Conservation (phyloP, 2,329 filamentous ascomycete species). For the Talaromyces sp. region DNA sequence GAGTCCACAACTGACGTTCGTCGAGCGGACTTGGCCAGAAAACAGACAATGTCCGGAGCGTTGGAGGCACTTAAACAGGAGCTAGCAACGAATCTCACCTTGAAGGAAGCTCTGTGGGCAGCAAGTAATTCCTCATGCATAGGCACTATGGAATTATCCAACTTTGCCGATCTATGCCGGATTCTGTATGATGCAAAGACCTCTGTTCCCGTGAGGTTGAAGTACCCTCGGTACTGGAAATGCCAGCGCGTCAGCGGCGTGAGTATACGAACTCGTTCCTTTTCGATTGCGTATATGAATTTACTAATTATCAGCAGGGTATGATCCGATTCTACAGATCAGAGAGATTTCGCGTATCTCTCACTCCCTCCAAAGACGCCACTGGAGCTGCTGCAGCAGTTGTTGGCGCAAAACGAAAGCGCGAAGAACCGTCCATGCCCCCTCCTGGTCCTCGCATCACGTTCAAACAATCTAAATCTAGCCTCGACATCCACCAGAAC, state of each 20-base stretch:
- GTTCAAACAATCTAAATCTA: conserved; percentile 43
- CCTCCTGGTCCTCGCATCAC: conserved; percentile 39
- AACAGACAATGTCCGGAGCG: conserved; percentile 56
- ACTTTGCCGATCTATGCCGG: conserved; percentile 56
- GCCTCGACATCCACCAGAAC: conserved; percentile 23
- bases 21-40: conserved; percentile 53
- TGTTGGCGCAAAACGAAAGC: conserved; percentile 35
- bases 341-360: conserved; percentile 36
- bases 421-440: conserved; percentile 35
- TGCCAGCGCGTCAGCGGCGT: conserved; percentile 53
- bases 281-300: neutral
- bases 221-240: conserved; percentile 56
- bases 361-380: conserved; percentile 30
- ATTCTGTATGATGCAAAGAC: conserved; percentile 54
- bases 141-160: conserved; percentile 52
- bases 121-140: conserved; percentile 53
- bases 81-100: conserved; percentile 45
- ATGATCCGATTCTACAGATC: conserved; percentile 44
- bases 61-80: conserved; percentile 54
- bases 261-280: conserved; percentile 17
- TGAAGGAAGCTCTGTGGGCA: conserved; percentile 55
- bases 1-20: conserved; percentile 50
- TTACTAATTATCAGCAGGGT: conserved; percentile 30
- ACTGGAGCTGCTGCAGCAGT: conserved; percentile 18
- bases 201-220: conserved; percentile 48